These are phyloP conservation scores for Thyridium curvatum DNA, from an alignment of 2,329 filamentous ascomycete species.

Conservation along the genomic window DNA sequence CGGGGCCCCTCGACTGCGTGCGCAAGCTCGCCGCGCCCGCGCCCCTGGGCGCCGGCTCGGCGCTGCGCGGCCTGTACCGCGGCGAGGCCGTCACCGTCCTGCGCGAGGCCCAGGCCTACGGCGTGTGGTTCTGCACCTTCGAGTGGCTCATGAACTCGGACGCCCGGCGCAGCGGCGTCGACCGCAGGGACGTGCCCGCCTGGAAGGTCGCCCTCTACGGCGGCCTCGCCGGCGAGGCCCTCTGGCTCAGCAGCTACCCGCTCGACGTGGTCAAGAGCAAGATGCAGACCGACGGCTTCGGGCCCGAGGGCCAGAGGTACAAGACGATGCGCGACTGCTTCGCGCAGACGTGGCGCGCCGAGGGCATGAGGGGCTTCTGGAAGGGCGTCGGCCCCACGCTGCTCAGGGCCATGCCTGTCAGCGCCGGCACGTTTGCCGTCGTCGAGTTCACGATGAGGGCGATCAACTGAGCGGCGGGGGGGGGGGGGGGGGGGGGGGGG, in stretches of 20 bases:
- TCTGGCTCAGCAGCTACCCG: slow-evolving; percentile 92
- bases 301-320: slow-evolving; percentile 57
- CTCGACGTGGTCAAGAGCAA: slow-evolving; percentile 98
- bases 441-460: slow-evolving; percentile 61
- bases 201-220: slow-evolving; percentile 90
- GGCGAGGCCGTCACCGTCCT: slow-evolving; percentile 80
- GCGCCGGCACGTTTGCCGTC: slow-evolving; percentile 94
- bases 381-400: slow-evolving; percentile 87
- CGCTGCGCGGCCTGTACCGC: slow-evolving; percentile 73
- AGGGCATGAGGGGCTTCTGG: slow-evolving; percentile 85
- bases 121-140: slow-evolving; percentile 89
- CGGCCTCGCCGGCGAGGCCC: slow-evolving; percentile 84
- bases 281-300: slow-evolving; percentile 97
- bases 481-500: background rate
- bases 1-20: slow-evolving; percentile 83
- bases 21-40: slow-evolving; percentile 62
- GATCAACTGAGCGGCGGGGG: slow-evolving; percentile 34
- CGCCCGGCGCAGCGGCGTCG: slow-evolving; percentile 67
- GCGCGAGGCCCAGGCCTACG: slow-evolving; percentile 91
- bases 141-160: slow-evolving; percentile 96
- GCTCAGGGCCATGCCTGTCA: slow-evolving; percentile 93
- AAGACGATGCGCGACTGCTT: slow-evolving; percentile 86
- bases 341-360: slow-evolving; percentile 67
- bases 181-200: slow-evolving; percentile 70
- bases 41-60: slow-evolving; percentile 45